A percentile compares a stretch with the other conserved stretches of the same genome.
Evolutionary conservation across 352 stramenopile genomes (phyloP).

Genomic region (Pythium pyrilobum): DNA sequence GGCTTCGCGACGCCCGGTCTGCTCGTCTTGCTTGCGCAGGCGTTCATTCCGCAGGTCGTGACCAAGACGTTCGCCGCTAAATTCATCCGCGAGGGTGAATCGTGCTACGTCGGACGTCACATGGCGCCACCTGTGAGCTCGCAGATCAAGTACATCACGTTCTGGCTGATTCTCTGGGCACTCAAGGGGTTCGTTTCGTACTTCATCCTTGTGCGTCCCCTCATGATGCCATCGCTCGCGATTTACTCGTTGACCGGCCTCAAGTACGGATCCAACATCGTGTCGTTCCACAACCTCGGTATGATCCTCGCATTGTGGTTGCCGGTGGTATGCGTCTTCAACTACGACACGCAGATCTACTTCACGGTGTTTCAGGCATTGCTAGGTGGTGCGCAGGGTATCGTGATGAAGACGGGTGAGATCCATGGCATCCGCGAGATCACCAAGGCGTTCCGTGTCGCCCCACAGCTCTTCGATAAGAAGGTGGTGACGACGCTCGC

Average conservation of each 20-base stretch:
- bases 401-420: conserved; percentile 41
- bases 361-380: conserved; percentile 74
- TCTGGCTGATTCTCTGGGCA: conserved; percentile 70
- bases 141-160: conserved; percentile 56
- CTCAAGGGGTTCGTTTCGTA: conserved; percentile 51
- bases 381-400: conserved; percentile 23
- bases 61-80: conserved; percentile 57
- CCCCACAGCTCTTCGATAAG: conserved; percentile 60
- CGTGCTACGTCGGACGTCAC: conserved; percentile 64
- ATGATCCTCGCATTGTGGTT: conserved; percentile 80
- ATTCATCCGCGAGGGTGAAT: conserved; percentile 59
- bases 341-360: conserved; percentile 87
- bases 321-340: conserved; percentile 76
- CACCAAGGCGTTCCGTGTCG: conserved; percentile 65
- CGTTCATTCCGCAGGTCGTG: conserved; percentile 41
- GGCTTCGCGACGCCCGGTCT: conserved; percentile 51
- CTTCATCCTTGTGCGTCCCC: conserved; percentile 70
- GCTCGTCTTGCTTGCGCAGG: conserved; percentile 36
- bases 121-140: conserved; percentile 56
- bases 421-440: conserved; percentile 61
- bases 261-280: conserved; percentile 33
- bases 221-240: conserved; percentile 82
- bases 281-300: conserved; percentile 73
- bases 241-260: conserved; percentile 52
- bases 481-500: conserved; percentile 49